These are phyloP conservation scores for Bigelowiella natans DNA, from an alignment of 78 protist genomes.

Conservation along the genomic window DNA sequence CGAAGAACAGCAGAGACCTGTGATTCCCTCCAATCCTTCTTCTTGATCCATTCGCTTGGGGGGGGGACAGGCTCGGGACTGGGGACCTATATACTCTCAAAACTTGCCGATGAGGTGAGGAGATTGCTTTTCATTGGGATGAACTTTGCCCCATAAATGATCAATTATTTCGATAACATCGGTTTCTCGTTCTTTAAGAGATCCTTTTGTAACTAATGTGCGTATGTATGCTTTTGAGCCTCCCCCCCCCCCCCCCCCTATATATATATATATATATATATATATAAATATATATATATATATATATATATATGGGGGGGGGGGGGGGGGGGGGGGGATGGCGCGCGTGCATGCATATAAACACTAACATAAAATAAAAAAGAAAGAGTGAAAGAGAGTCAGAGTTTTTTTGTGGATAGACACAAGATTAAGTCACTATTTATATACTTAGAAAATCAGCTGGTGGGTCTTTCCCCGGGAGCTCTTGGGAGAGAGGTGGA, in stretches of 20 bases:
- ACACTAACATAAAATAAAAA: not conserved
- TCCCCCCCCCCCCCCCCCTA: no score
- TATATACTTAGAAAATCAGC: not conserved
- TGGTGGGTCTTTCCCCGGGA: not conserved
- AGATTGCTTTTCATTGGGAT: not conserved
- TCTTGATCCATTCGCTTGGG: constrained; percentile 48
- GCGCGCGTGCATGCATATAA: not conserved
- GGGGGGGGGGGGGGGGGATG: no score
- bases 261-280: not conserved
- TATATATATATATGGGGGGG: not conserved
- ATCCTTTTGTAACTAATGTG: constrained; percentile 8
- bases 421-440: not conserved
- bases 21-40: constrained; percentile 53
- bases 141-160: not conserved
- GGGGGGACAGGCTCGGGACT: constrained; percentile 83
- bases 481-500: no score
- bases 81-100: constrained; percentile 41
- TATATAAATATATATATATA: not conserved
- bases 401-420: no score
- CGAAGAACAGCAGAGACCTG: constrained; percentile 39
- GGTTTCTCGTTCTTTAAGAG: not conserved
- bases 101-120: constrained; percentile 49
- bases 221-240: not conserved
- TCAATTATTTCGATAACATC: not conserved
- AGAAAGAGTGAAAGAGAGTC: no score